Conservation (phyloP, 768 basidiomycete genomes). For the Mycena polygramma region DNA sequence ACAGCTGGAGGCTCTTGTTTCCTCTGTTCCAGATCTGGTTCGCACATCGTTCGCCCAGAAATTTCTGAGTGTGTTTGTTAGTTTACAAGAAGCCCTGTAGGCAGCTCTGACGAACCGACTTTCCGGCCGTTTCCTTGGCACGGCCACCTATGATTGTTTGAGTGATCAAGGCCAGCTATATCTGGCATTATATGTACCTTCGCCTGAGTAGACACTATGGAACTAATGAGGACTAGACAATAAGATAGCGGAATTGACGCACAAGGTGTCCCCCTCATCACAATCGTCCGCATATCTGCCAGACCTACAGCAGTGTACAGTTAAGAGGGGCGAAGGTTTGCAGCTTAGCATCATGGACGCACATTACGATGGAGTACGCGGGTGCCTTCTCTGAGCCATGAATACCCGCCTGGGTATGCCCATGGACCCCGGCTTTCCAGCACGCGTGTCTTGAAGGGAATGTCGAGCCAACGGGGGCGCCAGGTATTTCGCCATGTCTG, state of each 20-base stretch:
- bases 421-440: conserved; percentile 49
- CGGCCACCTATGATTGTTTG: background rate
- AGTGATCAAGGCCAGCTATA: background rate
- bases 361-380: conserved; percentile 58
- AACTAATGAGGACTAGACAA: background rate
- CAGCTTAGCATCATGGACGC: background rate
- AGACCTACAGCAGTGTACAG: conserved; percentile 38
- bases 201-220: conserved; percentile 18
- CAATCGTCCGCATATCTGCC: conserved; percentile 58
- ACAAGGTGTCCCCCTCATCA: conserved; percentile 55
- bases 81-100: background rate
- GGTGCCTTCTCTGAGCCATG: conserved; percentile 48
- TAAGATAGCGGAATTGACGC: background rate
- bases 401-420: conserved; percentile 52
- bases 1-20: conserved; percentile 44
- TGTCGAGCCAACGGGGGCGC: conserved; percentile 35
- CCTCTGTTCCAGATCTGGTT: conserved; percentile 42
- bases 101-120: background rate
- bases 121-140: background rate
- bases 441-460: conserved; percentile 43
- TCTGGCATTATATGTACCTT: background rate
- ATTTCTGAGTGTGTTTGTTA: background rate
- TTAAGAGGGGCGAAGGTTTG: background rate
- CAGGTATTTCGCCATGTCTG: conserved; percentile 48
- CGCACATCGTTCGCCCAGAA: conserved; percentile 49